A percentile compares a stretch with the other conserved stretches of the same genome.
These are phyloP conservation scores for Lactarius hengduanensis DNA, from an alignment of 768 basidiomycete genomes.

Conservation along the genomic window DNA sequence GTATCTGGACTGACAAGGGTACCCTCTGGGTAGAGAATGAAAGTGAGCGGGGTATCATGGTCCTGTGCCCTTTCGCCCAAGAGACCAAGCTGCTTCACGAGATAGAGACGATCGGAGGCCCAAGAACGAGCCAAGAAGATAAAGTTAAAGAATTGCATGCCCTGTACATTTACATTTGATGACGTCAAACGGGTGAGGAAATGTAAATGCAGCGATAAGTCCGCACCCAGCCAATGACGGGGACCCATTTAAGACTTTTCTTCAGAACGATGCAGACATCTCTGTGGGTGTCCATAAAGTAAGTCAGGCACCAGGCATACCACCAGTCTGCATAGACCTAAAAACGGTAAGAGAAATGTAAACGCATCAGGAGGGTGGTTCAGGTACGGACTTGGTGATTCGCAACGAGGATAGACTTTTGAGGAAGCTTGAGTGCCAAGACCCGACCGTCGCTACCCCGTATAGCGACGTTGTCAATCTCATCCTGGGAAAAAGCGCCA, in stretches of 20 bases:
- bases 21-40: constrained; percentile 94
- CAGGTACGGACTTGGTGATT: constrained; percentile 77
- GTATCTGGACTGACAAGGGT: constrained; percentile 90
- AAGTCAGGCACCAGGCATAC: constrained; percentile 84
- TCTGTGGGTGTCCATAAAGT: constrained; percentile 63
- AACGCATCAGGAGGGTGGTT: background rate
- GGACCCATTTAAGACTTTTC: constrained; percentile 83
- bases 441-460: constrained; percentile 58
- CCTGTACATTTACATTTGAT: constrained; percentile 41
- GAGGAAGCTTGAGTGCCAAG: constrained; percentile 64
- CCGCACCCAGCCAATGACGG: constrained; percentile 84
- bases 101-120: constrained; percentile 74
- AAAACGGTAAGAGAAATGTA: constrained; percentile 6
- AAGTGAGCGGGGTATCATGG: constrained; percentile 68
- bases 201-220: background rate
- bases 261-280: constrained; percentile 91
- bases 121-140: constrained; percentile 91
- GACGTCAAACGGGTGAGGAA: background rate
- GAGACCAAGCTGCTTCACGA: constrained; percentile 62
- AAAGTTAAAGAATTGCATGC: constrained; percentile 93
- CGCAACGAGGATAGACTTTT: constrained; percentile 78
- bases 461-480: constrained; percentile 56
- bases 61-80: constrained; percentile 69
- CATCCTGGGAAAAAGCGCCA: constrained; percentile 59
- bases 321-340: constrained; percentile 79